Percentiles rank a stretch among this genome's conserved stretches.
Evolutionary conservation across 352 stramenopile species (phyloP).

Genomic region (Phytopythium boreale): DNA sequence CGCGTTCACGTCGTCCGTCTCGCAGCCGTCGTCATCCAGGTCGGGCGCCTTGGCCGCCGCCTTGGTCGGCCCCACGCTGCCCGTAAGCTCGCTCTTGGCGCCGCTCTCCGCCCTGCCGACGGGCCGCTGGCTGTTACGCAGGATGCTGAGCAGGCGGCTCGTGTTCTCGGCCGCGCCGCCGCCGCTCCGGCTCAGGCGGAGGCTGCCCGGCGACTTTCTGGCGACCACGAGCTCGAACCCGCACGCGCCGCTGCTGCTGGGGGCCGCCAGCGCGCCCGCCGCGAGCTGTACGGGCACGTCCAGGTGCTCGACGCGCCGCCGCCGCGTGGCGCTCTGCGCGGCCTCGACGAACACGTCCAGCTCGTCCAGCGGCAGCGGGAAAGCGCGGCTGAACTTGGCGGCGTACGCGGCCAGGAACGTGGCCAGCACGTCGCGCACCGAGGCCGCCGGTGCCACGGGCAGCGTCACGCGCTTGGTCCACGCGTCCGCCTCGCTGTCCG

Average conservation of each 20-base stretch:
- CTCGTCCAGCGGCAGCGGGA: constrained; percentile 17
- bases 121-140: not conserved
- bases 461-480: constrained; percentile 63
- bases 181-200: not conserved
- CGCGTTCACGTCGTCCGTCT: not conserved
- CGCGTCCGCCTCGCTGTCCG: constrained; percentile 14
- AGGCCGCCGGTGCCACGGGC: constrained; percentile 16
- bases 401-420: constrained; percentile 36
- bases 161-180: constrained; percentile 6
- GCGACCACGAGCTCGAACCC: constrained; percentile 37
- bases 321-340: constrained; percentile 13
- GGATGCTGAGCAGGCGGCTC: constrained; percentile 8
- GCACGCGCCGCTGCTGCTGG: constrained; percentile 14
- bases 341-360: constrained; percentile 44
- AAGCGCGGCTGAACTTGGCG: constrained; percentile 34
- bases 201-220: constrained; percentile 14
- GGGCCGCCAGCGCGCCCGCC: not conserved
- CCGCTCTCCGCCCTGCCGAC: not conserved
- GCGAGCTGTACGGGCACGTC: constrained; percentile 17
- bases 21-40: not conserved
- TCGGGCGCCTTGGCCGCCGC: not conserved
- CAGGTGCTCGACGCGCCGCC: constrained; percentile 17
- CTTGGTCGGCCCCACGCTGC: not conserved
- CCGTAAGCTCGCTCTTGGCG: not conserved
- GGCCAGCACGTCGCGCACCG: constrained; percentile 37